Evolutionary conservation across 2,329 filamentous ascomycete genomes (phyloP).

Genomic region (Thelonectria discophora): DNA sequence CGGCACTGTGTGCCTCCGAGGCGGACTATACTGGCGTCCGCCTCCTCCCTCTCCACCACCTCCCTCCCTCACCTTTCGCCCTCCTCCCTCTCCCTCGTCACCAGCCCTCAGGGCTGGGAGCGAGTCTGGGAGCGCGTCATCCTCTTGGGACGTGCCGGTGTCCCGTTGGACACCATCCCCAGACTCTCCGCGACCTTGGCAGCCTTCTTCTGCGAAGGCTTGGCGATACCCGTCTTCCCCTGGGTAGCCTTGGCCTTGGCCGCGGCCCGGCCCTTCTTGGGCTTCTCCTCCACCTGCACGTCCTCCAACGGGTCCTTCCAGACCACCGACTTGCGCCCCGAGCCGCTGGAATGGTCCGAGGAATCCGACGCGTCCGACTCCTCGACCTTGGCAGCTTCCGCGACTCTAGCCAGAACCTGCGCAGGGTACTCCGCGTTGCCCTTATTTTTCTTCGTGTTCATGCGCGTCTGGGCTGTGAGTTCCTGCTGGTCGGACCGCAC

Average conservation of each 20-base stretch:
- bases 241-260: slow-evolving; percentile 37
- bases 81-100: neutral
- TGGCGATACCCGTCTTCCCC: slow-evolving; percentile 43
- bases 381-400: slow-evolving; percentile 36
- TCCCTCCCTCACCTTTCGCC: too few species aligned
- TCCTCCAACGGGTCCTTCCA: slow-evolving; percentile 48
- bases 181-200: slow-evolving; percentile 44
- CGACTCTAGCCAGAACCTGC: slow-evolving; percentile 46
- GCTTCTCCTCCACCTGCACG: slow-evolving; percentile 40
- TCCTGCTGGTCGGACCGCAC: slow-evolving; percentile 47
- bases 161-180: slow-evolving; percentile 48
- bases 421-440: slow-evolving; percentile 48
- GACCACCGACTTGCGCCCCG: slow-evolving; percentile 43
- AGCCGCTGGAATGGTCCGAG: slow-evolving; percentile 7
- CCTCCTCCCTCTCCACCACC: neutral
- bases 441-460: slow-evolving; percentile 49
- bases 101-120: slow-evolving; percentile 30
- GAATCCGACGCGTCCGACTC: slow-evolving; percentile 31
- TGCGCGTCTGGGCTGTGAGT: slow-evolving; percentile 45
- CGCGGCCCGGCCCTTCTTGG: slow-evolving; percentile 37
- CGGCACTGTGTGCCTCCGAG: neutral
- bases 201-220: slow-evolving; percentile 38
- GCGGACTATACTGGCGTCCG: neutral
- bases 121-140: slow-evolving; percentile 45
- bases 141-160: slow-evolving; percentile 46